These are phyloP conservation scores for Turritis glabra DNA, from an alignment of 345 rosid species.

Conservation along the genomic window DNA sequence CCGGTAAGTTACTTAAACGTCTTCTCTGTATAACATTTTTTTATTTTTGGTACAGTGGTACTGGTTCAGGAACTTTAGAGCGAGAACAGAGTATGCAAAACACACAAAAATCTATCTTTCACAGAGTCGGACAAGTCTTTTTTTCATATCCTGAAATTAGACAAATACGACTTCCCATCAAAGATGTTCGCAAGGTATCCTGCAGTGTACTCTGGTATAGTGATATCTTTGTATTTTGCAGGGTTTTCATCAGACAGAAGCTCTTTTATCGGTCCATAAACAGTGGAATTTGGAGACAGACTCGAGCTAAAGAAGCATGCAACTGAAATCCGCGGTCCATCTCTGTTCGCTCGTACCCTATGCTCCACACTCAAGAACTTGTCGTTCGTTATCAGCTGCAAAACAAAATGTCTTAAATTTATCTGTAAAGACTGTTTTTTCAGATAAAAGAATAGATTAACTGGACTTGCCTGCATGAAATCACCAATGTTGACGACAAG, in stretches of 20 bases:
- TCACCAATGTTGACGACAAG: slow-evolving; percentile 43
- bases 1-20: too few species aligned
- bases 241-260: slow-evolving; percentile 22
- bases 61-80: not conserved
- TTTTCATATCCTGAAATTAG: not conserved
- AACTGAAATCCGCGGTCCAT: slow-evolving; percentile 26
- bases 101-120: not conserved
- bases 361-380: slow-evolving; percentile 34
- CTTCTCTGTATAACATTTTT: too few species aligned
- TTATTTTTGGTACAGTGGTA: not conserved
- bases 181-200: slow-evolving; percentile 3
- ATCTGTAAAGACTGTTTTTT: not conserved
- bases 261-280: slow-evolving; percentile 32
- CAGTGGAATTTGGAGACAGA: slow-evolving; percentile 12
- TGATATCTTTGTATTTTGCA: slow-evolving; percentile 11
- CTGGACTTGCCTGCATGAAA: slow-evolving; percentile 35
- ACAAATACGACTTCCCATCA: not conserved
- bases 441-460: not conserved
- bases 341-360: slow-evolving; percentile 20
- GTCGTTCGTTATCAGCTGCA: slow-evolving; percentile 26
- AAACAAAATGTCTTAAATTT: not conserved
- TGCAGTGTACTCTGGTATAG: slow-evolving; percentile 27
- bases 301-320: slow-evolving; percentile 34
- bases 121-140: not conserved
- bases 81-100: not conserved